Evolutionary conservation across 768 basidiomycete species (phyloP).

Genomic region (Tricholoma terreum): DNA sequence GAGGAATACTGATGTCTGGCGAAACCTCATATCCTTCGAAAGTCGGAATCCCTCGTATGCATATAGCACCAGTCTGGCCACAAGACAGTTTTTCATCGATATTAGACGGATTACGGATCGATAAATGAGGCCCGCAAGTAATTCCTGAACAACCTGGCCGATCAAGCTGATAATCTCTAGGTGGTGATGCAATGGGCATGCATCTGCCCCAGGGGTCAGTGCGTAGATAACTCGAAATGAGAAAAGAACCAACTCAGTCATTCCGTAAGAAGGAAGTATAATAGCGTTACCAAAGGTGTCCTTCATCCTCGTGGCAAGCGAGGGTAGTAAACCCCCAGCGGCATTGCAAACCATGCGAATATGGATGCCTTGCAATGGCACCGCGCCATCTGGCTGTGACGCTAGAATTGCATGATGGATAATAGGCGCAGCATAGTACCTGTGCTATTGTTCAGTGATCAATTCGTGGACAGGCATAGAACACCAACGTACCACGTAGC

Average conservation of each 20-base stretch:
- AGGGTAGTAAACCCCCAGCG: constrained; percentile 52
- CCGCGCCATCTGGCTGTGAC: constrained; percentile 30
- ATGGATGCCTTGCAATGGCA: constrained; percentile 31
- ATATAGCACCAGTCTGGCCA: constrained; percentile 49
- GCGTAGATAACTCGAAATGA: neutral
- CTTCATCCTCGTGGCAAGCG: constrained; percentile 47
- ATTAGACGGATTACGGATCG: constrained; percentile 37
- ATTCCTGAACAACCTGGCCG: constrained; percentile 46
- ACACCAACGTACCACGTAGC: constrained; percentile 46
- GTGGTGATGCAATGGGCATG: constrained; percentile 51
- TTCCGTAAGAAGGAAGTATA: constrained; percentile 59
- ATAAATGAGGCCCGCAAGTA: constrained; percentile 45
- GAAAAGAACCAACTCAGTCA: constrained; percentile 21
- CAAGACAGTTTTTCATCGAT: constrained; percentile 33
- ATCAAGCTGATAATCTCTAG: constrained; percentile 41
- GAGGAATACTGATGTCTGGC: constrained; percentile 37
- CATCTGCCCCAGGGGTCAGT: constrained; percentile 27
- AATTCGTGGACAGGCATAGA: neutral
- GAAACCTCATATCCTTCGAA: constrained; percentile 50
- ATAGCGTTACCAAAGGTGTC: constrained; percentile 44
- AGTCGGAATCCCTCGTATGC: constrained; percentile 51
- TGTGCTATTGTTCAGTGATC: constrained; percentile 15
- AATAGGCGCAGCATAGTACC: constrained; percentile 51
- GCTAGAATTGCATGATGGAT: constrained; percentile 49
- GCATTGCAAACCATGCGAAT: constrained; percentile 49